A percentile compares a stretch with the other conserved stretches of the same genome.
These are phyloP conservation scores for Thielaviopsis euricoi DNA, from an alignment of 2,329 filamentous ascomycete genomes.

Conservation along the genomic window DNA sequence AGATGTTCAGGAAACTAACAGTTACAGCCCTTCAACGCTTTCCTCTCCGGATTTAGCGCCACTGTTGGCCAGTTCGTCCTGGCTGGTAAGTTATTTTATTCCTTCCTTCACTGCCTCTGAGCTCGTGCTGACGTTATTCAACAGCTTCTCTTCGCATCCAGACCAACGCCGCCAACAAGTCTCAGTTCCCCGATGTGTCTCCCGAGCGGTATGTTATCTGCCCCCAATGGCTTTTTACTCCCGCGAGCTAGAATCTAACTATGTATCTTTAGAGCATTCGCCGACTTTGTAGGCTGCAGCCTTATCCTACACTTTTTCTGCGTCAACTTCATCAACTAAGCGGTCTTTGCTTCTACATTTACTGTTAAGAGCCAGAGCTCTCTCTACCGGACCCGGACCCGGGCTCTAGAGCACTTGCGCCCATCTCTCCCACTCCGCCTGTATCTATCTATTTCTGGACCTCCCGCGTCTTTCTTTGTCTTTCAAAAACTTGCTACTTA, in stretches of 20 bases:
- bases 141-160: conserved; percentile 70
- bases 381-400: neutral
- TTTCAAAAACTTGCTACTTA: neutral
- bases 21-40: conserved; percentile 90
- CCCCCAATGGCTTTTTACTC: neutral
- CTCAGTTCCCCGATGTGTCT: conserved; percentile 59
- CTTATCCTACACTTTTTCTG: conserved; percentile 97
- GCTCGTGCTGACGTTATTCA: neutral
- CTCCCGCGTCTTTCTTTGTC: neutral
- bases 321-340: conserved; percentile 96
- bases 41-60: conserved; percentile 84
- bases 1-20: too few species aligned
- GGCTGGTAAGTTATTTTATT: conserved; percentile 58
- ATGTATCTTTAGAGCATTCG: conserved; percentile 64
- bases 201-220: conserved; percentile 50
- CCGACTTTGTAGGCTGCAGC: conserved; percentile 89
- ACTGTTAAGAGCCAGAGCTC: neutral
- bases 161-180: conserved; percentile 68
- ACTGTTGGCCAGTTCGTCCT: conserved; percentile 96
- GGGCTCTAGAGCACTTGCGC: neutral
- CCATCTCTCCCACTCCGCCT: neutral
- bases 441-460: neutral
- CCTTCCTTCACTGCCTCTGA: too few species aligned
- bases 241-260: neutral
- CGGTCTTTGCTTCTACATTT: neutral